These are phyloP conservation scores for Oenanthe sinensis DNA, from an alignment of 129 eudicot genomes.

Conservation along the genomic window DNA sequence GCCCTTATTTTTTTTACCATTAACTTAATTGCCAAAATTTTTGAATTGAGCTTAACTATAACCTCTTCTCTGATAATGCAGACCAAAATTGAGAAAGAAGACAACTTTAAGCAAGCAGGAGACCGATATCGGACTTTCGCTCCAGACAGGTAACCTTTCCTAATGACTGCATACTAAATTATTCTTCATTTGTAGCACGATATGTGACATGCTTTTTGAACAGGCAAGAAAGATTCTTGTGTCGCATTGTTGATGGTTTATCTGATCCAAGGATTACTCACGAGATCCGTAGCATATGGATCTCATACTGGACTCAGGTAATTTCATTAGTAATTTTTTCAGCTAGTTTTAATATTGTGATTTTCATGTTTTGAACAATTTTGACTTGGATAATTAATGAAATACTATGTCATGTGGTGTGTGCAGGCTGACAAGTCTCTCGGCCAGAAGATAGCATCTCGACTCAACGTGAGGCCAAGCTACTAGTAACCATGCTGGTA, in stretches of 20 bases:
- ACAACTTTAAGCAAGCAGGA: constrained; percentile 85
- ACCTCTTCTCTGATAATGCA: constrained; percentile 16
- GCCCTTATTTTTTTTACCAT: not conserved
- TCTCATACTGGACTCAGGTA: constrained; percentile 88
- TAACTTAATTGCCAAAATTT: not conserved
- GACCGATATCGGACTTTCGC: constrained; percentile 77
- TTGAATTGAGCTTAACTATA: not conserved
- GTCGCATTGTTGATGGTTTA: constrained; percentile 56
- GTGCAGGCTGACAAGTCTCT: constrained; percentile 80
- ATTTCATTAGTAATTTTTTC: not conserved
- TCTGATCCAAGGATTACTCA: constrained; percentile 82
- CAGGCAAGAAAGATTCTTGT: constrained; percentile 85
- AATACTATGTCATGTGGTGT: not conserved
- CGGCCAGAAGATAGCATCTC: constrained; percentile 82
- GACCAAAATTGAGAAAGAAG: constrained; percentile 57
- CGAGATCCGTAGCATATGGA: constrained; percentile 79
- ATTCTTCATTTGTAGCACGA: not conserved
- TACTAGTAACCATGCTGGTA: constrained; percentile 26
- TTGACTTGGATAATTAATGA: not conserved
- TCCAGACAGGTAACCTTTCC: constrained; percentile 52
- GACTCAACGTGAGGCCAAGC: constrained; percentile 71
- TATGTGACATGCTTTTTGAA: not conserved
- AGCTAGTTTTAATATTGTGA: not conserved
- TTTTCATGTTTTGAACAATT: not conserved
- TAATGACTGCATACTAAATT: not conserved